phyloP scores from a whole-genome alignment of 2,329 filamentous ascomycete species.

The Fusarium nodosum region DNA sequence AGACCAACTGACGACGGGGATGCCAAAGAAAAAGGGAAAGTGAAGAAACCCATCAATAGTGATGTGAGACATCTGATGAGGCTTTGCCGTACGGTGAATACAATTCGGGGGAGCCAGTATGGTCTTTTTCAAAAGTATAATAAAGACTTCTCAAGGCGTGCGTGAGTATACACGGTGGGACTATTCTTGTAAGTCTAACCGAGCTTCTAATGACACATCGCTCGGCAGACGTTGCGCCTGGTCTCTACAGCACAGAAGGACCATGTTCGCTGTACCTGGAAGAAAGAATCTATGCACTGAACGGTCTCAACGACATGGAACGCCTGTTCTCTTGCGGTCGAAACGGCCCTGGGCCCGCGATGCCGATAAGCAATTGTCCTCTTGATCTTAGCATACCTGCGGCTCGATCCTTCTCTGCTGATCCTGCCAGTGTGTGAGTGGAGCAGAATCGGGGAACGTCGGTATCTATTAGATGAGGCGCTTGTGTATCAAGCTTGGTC shows the following conservation, averaged over 20 bases:
- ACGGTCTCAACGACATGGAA: slow-evolving; percentile 7
- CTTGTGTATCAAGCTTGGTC: slow-evolving; percentile 7
- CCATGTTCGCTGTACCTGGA: slow-evolving; percentile 4
- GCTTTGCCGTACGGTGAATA: slow-evolving; percentile 11
- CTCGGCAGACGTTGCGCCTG: slow-evolving; percentile 12
- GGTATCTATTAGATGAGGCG: slow-evolving; percentile 4
- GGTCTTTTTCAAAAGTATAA: no score
- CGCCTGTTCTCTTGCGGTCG: background rate
- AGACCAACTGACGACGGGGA: background rate
- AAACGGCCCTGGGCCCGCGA: background rate
- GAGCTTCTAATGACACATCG: slow-evolving; percentile 28
- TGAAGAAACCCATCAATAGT: slow-evolving; percentile 8
- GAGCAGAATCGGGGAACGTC: slow-evolving; percentile 3
- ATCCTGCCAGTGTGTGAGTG: background rate
- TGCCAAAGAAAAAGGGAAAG: slow-evolving; percentile 22
- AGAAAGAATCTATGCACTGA: slow-evolving; percentile 8
- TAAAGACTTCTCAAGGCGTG: slow-evolving; percentile 1
- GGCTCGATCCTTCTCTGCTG: background rate
- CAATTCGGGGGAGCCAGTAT: background rate
- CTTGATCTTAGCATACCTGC: slow-evolving; percentile 4
- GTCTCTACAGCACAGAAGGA: slow-evolving; percentile 6
- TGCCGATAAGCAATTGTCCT: slow-evolving; percentile 15
- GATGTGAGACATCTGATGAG: slow-evolving; percentile 14
- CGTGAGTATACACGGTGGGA: slow-evolving; percentile 8
- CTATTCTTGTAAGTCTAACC: slow-evolving; percentile 9